Evolutionary conservation across 2,329 filamentous ascomycete genomes (phyloP).

Genomic region (Blastomyces percursus): DNA sequence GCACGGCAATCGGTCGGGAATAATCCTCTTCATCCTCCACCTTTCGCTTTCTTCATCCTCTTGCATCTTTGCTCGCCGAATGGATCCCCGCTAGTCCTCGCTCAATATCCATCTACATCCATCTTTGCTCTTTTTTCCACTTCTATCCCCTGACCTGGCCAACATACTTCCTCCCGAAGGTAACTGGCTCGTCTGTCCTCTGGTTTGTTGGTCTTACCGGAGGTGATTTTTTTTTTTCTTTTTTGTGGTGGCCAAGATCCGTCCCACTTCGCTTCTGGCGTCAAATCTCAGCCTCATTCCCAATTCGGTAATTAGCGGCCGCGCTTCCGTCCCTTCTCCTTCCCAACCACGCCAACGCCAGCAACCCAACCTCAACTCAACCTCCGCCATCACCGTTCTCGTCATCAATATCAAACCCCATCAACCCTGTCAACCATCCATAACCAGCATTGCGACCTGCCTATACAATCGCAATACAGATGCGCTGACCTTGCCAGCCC

Average conservation of each 20-base stretch:
- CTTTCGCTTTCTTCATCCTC: background rate
- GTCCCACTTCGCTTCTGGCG: background rate
- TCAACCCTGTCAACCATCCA: background rate
- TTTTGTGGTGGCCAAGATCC: background rate
- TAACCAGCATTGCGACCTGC: background rate
- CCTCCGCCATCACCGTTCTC: background rate
- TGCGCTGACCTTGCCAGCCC: background rate
- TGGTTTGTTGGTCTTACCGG: background rate
- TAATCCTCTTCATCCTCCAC: background rate
- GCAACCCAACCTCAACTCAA: background rate
- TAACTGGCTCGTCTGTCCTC: background rate
- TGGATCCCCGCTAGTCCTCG: background rate
- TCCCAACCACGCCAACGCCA: background rate
- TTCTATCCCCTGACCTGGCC: background rate
- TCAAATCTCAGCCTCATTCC: background rate
- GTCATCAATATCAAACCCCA: background rate
- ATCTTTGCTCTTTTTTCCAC: background rate
- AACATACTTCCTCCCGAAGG: background rate
- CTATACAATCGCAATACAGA: background rate
- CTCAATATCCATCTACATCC: background rate
- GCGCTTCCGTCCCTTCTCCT: background rate
- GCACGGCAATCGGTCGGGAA: background rate
- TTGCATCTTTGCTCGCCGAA: background rate
- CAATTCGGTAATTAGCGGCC: background rate
- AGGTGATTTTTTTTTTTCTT: background rate